Percentiles rank a stretch among this genome's conserved stretches.
Evolutionary conservation across 2,329 filamentous ascomycete species (phyloP).

Genomic region (Nectriaceae sp.): DNA sequence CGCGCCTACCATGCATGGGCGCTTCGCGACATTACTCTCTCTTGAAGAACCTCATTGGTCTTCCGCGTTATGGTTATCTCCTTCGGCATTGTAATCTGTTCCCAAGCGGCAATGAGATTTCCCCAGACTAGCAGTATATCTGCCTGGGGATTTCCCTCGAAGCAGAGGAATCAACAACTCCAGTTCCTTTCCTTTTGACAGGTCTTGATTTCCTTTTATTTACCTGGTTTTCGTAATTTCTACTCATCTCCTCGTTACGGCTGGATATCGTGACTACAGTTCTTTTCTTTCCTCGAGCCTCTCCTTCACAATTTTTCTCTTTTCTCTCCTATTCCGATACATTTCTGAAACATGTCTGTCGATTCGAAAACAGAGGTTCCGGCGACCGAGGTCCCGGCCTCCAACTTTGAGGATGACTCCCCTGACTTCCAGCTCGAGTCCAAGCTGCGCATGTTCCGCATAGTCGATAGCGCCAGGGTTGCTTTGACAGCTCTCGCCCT

Average conservation of each 20-base stretch:
- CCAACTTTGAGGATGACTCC: constrained; percentile 52
- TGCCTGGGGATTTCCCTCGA: constrained; percentile 5
- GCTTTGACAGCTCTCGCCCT: constrained; percentile 53
- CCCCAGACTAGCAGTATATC: too few species aligned
- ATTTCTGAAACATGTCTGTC: constrained; percentile 24
- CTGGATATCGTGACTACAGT: constrained; percentile 1
- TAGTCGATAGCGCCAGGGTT: constrained; percentile 47
- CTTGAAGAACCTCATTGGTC: constrained; percentile 16
- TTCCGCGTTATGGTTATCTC: constrained; percentile 8
- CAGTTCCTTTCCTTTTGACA: background rate
- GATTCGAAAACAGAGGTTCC: constrained; percentile 42
- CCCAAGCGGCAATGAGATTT: constrained; percentile 17
- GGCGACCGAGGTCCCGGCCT: constrained; percentile 44
- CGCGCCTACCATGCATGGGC: constrained; percentile 30
- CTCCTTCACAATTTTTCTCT: constrained; percentile 11
- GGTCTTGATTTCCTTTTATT: constrained; percentile 3
- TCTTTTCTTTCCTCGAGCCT: constrained; percentile 14
- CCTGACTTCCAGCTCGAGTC: constrained; percentile 36
- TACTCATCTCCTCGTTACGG: too few species aligned
- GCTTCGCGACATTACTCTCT: constrained; percentile 12
- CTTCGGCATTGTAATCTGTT: constrained; percentile 13
- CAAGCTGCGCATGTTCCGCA: constrained; percentile 40
- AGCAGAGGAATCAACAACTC: background rate
- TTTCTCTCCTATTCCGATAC: constrained; percentile 6
- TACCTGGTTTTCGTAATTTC: constrained; percentile 4